Evolutionary conservation across 1,284 basidiomycete species (phyloP).

Genomic region (Somion occarium): DNA sequence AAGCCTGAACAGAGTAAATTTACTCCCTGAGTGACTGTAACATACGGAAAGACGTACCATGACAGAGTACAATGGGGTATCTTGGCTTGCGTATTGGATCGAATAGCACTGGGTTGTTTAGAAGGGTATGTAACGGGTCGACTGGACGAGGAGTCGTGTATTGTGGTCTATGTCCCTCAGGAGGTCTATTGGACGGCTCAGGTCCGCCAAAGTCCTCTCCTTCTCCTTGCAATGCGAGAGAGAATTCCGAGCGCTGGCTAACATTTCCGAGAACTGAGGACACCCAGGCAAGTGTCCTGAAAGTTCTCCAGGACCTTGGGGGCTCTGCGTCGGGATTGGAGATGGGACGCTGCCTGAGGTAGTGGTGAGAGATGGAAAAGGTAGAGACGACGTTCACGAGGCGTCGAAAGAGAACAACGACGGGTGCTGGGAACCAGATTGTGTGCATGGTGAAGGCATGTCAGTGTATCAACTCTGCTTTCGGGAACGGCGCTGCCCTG

Average conservation of each 20-base stretch:
- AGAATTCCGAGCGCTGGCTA: slow-evolving; percentile 4
- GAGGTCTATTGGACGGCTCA: background rate
- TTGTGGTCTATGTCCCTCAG: background rate
- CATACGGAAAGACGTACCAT: slow-evolving; percentile 56
- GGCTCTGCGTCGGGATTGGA: slow-evolving; percentile 1
- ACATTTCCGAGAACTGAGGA: slow-evolving; percentile 7
- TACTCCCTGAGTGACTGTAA: background rate
- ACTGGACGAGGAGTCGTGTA: slow-evolving; percentile 12
- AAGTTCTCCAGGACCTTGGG: slow-evolving; percentile 11
- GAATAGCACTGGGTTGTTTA: slow-evolving; percentile 68
- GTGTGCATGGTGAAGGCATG: slow-evolving; percentile 40
- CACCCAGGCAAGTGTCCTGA: slow-evolving; percentile 12
- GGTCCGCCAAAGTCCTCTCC: background rate
- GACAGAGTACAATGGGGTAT: slow-evolving; percentile 91
- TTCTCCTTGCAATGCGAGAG: slow-evolving; percentile 6
- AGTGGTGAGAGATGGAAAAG: slow-evolving; percentile 62
- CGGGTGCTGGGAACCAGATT: slow-evolving; percentile 53
- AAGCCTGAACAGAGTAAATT: slow-evolving; percentile 51
- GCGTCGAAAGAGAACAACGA: slow-evolving; percentile 55
- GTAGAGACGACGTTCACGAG: slow-evolving; percentile 63
- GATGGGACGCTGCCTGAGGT: slow-evolving; percentile 31
- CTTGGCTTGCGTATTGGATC: slow-evolving; percentile 77
- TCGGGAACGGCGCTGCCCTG: too few species aligned
- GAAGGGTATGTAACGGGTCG: slow-evolving; percentile 68
- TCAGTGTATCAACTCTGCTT: slow-evolving; percentile 2